Conservation (phyloP, 2,329 filamentous ascomycete species). For the Clonostachys rosea region DNA sequence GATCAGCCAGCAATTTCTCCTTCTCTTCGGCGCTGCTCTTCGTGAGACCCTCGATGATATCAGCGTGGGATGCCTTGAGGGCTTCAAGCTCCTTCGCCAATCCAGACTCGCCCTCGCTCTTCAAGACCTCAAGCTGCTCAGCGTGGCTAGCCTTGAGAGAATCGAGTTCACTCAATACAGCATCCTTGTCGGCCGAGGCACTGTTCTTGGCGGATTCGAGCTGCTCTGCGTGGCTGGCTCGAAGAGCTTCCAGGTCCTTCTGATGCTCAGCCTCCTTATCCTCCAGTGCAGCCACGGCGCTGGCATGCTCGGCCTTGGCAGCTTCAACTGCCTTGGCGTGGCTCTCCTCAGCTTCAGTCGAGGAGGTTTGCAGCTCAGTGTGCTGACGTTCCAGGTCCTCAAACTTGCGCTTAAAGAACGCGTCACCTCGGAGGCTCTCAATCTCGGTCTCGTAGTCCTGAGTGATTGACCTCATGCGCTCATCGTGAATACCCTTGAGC, state of each 20-base stretch:
- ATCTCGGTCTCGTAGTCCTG: conserved; percentile 63
- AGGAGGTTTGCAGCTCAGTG: conserved; percentile 36
- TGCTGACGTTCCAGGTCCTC: conserved; percentile 55
- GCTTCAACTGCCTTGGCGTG: conserved; percentile 36
- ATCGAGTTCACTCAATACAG: conserved; percentile 45
- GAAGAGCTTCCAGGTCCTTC: conserved; percentile 48
- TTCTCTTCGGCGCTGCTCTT: conserved; percentile 31
- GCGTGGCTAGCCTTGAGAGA: conserved; percentile 50
- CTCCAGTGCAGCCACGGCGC: conserved; percentile 39
- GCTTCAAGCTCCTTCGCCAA: conserved; percentile 33
- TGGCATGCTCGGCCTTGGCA: conserved; percentile 35
- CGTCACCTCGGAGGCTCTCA: conserved; percentile 57
- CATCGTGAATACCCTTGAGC: conserved; percentile 50
- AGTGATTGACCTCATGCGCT: conserved; percentile 53
- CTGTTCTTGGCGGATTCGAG: conserved; percentile 50
- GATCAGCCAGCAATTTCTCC: conserved; percentile 20
- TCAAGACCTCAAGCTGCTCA: conserved; percentile 38
- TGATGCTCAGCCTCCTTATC: conserved; percentile 48
- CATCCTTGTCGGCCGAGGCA: conserved; percentile 41
- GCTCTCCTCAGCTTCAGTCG: conserved; percentile 24
- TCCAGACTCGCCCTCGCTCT: conserved; percentile 31
- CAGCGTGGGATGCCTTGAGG: conserved; percentile 37
- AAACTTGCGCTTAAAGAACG: conserved; percentile 60
- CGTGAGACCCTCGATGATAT: conserved; percentile 34
- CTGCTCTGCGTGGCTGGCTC: conserved; percentile 53